These are phyloP conservation scores for Cercospora sp. DNA, from an alignment of 2,329 filamentous ascomycete genomes.

Conservation along the genomic window DNA sequence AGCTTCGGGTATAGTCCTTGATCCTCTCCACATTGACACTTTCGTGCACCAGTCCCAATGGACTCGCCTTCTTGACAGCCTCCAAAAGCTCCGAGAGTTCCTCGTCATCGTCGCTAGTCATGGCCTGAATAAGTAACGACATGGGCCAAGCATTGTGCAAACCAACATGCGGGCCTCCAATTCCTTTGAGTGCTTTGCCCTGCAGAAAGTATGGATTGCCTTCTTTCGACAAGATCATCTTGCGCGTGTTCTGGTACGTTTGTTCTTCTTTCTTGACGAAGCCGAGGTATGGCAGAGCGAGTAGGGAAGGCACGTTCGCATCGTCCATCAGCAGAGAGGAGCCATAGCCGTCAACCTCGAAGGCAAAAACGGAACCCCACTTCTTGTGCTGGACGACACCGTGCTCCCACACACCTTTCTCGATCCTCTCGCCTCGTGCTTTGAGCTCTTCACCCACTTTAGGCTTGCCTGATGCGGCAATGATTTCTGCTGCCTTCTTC, in stretches of 20 bases:
- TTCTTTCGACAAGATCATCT: slow-evolving; percentile 70
- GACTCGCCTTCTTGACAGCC: slow-evolving; percentile 72
- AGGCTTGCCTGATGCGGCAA: slow-evolving; percentile 61
- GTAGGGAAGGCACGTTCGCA: slow-evolving; percentile 78
- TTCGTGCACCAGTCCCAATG: slow-evolving; percentile 83
- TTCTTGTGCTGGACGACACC: slow-evolving; percentile 74
- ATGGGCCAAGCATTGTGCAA: slow-evolving; percentile 95
- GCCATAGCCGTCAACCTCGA: slow-evolving; percentile 84
- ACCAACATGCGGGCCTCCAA: slow-evolving; percentile 82
- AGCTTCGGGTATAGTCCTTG: slow-evolving; percentile 76
- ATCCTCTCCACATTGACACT: slow-evolving; percentile 78
- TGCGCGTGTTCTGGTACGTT: slow-evolving; percentile 85
- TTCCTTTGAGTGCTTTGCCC: slow-evolving; percentile 76
- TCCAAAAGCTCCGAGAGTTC: slow-evolving; percentile 76
- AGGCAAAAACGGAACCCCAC: slow-evolving; percentile 79
- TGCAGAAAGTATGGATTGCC: slow-evolving; percentile 88
- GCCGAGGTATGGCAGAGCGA: slow-evolving; percentile 76
- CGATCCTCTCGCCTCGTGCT: slow-evolving; percentile 64
- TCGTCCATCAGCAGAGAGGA: slow-evolving; percentile 85
- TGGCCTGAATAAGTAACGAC: slow-evolving; percentile 86
- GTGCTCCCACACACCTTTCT: slow-evolving; percentile 78
- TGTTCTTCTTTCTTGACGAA: slow-evolving; percentile 66
- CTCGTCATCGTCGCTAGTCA: slow-evolving; percentile 78
- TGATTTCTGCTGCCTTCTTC: slow-evolving; percentile 67
- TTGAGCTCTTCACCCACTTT: slow-evolving; percentile 52